Percentiles rank a stretch among this genome's conserved stretches.
phyloP scores from a whole-genome alignment of 129 eudicot genomes.

The Artemisia tridentata region DNA sequence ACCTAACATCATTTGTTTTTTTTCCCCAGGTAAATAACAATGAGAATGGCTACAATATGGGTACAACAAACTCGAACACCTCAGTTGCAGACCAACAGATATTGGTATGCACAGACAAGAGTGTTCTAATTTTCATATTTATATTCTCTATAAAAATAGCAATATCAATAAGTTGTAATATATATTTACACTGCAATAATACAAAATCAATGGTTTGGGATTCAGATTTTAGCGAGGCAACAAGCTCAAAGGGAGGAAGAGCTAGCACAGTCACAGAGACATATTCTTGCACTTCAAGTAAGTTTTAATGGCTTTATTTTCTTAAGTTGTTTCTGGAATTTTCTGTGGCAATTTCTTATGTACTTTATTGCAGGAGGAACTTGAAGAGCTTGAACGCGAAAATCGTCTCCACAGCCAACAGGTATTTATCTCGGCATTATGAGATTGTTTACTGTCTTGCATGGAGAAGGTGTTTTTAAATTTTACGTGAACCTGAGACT shows the following conservation, averaged over 20 bases:
- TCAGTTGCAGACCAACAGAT: slow-evolving; percentile 93
- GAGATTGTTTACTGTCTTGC: not conserved
- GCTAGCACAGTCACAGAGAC: slow-evolving; percentile 94
- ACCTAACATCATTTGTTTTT: slow-evolving; percentile 4
- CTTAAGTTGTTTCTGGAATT: not conserved
- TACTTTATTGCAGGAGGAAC: slow-evolving; percentile 71
- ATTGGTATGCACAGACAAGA: slow-evolving; percentile 50
- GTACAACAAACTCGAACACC: slow-evolving; percentile 56
- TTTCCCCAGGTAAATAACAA: slow-evolving; percentile 53
- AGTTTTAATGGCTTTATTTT: slow-evolving; percentile 21
- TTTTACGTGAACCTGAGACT: not conserved
- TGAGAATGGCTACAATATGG: slow-evolving; percentile 46
- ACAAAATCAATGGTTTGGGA: slow-evolving; percentile 13
- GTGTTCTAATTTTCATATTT: no score
- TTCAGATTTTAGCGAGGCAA: slow-evolving; percentile 95
- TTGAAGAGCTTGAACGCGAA: slow-evolving; percentile 98
- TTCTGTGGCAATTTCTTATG: slow-evolving; percentile 26
- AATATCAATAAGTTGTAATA: not conserved
- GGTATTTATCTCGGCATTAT: slow-evolving; percentile 37
- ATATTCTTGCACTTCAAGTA: slow-evolving; percentile 98
- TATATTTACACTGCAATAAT: not conserved
- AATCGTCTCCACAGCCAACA: slow-evolving; percentile 96
- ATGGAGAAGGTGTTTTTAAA: not conserved
- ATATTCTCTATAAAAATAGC: not conserved
- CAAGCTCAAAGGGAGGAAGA: slow-evolving; percentile 99